phyloP scores from a whole-genome alignment of 192 early-diverging fungal genomes.

The Chytriomyces sp. region DNA sequence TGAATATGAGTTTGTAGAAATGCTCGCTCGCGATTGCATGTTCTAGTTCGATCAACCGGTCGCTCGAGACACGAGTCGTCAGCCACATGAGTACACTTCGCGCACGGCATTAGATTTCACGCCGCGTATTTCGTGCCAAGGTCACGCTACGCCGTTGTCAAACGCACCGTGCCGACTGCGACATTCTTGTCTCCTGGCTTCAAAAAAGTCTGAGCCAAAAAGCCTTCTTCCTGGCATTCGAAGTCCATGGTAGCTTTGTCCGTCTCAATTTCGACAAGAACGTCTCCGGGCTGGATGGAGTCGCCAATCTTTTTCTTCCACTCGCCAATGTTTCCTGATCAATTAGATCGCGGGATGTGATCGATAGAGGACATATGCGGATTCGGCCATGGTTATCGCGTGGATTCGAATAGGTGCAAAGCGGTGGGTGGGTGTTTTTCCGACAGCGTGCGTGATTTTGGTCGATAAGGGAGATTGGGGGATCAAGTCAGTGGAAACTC shows the following conservation, averaged over 20 bases:
- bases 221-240: constrained; percentile 98
- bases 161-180: constrained; percentile 65
- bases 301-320: constrained; percentile 97
- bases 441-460: too few relatives aligned
- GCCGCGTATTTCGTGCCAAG: too few relatives aligned
- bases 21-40: too few relatives aligned
- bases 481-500: not conserved
- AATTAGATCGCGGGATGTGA: constrained; percentile 7
- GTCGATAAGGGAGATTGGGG: not conserved
- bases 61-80: too few relatives aligned
- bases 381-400: not conserved
- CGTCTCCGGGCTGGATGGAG: constrained; percentile 83
- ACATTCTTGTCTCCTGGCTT: constrained; percentile 83
- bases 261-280: constrained; percentile 95
- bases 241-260: constrained; percentile 99
- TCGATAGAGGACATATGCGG: not conserved
- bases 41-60: too few relatives aligned
- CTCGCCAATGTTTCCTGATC: constrained; percentile 75
- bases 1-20: too few relatives aligned
- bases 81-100: too few relatives aligned
- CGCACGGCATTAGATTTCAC: too few relatives aligned
- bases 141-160: too few relatives aligned
- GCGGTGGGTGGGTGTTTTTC: not conserved
- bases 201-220: constrained; percentile 89
- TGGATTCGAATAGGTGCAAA: not conserved